Evolutionary conservation across 495 filamentous ascomycete genomes (phyloP).

Genomic region (Parmelia sp.): DNA sequence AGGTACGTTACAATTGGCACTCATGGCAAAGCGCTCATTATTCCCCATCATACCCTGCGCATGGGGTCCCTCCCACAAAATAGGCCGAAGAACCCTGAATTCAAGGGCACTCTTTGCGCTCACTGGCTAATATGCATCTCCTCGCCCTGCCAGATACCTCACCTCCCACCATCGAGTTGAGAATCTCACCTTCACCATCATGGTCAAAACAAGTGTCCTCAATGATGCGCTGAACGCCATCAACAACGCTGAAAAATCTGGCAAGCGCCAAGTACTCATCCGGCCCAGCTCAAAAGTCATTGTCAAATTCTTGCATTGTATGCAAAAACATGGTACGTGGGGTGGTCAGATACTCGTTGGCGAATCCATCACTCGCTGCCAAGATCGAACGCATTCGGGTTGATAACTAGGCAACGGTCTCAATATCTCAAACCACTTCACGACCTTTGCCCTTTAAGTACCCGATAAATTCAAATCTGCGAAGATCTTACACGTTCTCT

Average conservation of each 20-base stretch:
- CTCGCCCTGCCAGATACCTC: slow-evolving; percentile 63
- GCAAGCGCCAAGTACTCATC: slow-evolving; percentile 97
- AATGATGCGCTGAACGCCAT: slow-evolving; percentile 99
- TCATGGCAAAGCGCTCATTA: neutral
- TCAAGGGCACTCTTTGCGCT: slow-evolving; percentile 92
- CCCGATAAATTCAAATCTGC: slow-evolving; percentile 77
- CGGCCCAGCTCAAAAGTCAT: slow-evolving; percentile 97
- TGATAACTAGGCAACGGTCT: slow-evolving; percentile 99
- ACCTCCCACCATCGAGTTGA: slow-evolving; percentile 65
- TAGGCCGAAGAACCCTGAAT: slow-evolving; percentile 64
- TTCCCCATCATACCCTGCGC: neutral
- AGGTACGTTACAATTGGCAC: slow-evolving; percentile 14
- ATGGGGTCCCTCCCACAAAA: slow-evolving; percentile 15
- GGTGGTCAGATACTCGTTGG: neutral
- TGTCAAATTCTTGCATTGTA: slow-evolving; percentile 95
- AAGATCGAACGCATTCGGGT: slow-evolving; percentile 53
- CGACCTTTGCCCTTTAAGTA: slow-evolving; percentile 98
- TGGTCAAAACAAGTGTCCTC: slow-evolving; percentile 97
- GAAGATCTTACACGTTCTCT: slow-evolving; percentile 95
- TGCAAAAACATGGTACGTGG: slow-evolving; percentile 96
- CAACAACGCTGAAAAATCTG: slow-evolving; percentile 99
- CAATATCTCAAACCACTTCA: slow-evolving; percentile 49
- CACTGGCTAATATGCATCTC: slow-evolving; percentile 62
- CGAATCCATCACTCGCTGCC: neutral
- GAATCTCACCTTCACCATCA: slow-evolving; percentile 79